A percentile compares a stretch with the other conserved stretches of the same genome.
phyloP scores from a whole-genome alignment of 2,329 filamentous ascomycete genomes.

The Monosporascus ibericus region DNA sequence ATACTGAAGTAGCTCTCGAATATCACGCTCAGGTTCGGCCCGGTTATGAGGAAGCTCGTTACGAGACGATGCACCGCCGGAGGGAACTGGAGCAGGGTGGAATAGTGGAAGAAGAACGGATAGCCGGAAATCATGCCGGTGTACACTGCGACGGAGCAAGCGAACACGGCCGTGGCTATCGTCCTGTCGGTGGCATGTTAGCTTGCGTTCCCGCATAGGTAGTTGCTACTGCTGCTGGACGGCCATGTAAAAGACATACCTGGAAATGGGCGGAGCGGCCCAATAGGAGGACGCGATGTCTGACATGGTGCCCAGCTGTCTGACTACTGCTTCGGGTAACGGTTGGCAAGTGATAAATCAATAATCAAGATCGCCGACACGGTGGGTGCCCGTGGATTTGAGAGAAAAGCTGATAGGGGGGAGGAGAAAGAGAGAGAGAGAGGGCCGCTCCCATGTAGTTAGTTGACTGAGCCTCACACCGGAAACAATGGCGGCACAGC shows the following conservation, averaged over 20 bases:
- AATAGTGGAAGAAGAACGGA: slow-evolving; percentile 49
- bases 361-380: no score
- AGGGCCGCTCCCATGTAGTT: slow-evolving; percentile 10
- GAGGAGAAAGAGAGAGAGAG: slow-evolving; percentile 2
- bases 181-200: slow-evolving; percentile 44
- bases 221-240: background rate
- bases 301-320: slow-evolving; percentile 20
- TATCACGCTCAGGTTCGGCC: slow-evolving; percentile 45
- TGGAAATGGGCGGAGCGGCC: slow-evolving; percentile 35
- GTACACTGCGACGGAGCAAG: slow-evolving; percentile 56
- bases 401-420: background rate
- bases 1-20: slow-evolving; percentile 69
- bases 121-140: slow-evolving; percentile 45
- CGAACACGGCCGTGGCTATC: slow-evolving; percentile 57
- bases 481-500: slow-evolving; percentile 15
- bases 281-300: slow-evolving; percentile 35
- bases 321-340: no score
- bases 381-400: no score
- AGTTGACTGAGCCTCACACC: slow-evolving; percentile 14
- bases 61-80: slow-evolving; percentile 39
- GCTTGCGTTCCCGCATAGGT: background rate
- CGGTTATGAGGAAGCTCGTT: slow-evolving; percentile 37
- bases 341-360: no score
- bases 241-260: slow-evolving; percentile 20
- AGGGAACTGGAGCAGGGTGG: slow-evolving; percentile 48